Evolutionary conservation across 1,284 basidiomycete genomes (phyloP).

Genomic region (Ceratobasidium sp.): DNA sequence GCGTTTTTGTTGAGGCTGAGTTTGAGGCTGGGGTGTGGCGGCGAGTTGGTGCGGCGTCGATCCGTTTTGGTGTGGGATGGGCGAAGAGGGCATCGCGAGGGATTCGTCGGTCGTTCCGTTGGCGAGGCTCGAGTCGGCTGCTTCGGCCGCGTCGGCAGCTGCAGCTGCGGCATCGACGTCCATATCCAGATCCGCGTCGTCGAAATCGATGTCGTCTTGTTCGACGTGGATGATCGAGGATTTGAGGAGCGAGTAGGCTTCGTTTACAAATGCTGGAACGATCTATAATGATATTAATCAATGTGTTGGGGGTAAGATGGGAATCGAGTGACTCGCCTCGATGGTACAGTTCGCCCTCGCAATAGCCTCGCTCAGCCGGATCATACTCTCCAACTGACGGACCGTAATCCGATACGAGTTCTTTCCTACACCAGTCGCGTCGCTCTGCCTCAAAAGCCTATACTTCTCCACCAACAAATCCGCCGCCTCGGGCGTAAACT

Average conservation of each 20-base stretch:
- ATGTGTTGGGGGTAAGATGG: neutral
- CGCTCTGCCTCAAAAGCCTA: constrained; percentile 91
- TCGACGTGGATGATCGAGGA: constrained; percentile 99
- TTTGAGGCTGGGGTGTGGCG: constrained; percentile 52
- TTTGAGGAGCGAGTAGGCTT: constrained; percentile 93
- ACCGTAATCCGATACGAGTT: constrained; percentile 73
- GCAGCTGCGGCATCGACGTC: constrained; percentile 60
- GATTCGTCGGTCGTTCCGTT: neutral
- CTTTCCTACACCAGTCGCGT: constrained; percentile 85
- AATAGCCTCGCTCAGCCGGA: constrained; percentile 75
- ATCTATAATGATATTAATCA: constrained; percentile 67
- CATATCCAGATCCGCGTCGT: constrained; percentile 76
- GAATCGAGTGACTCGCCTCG: constrained; percentile 68
- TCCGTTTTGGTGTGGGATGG: constrained; percentile 51
- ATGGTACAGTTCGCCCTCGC: constrained; percentile 95
- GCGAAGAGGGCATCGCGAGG: constrained; percentile 7
- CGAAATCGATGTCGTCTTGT: constrained; percentile 98
- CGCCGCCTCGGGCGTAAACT: constrained; percentile 94
- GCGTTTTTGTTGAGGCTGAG: constrained; percentile 66
- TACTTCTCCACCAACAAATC: constrained; percentile 98
- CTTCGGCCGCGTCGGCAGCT: constrained; percentile 53
- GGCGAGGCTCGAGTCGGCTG: constrained; percentile 50
- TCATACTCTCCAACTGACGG: constrained; percentile 73
- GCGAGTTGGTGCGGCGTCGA: constrained; percentile 51
- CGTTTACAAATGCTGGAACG: constrained; percentile 92